A percentile compares a stretch with the other conserved stretches of the same genome.
phyloP scores from a whole-genome alignment of 164 flowering plant species.

The Aristolochia californica region DNA sequence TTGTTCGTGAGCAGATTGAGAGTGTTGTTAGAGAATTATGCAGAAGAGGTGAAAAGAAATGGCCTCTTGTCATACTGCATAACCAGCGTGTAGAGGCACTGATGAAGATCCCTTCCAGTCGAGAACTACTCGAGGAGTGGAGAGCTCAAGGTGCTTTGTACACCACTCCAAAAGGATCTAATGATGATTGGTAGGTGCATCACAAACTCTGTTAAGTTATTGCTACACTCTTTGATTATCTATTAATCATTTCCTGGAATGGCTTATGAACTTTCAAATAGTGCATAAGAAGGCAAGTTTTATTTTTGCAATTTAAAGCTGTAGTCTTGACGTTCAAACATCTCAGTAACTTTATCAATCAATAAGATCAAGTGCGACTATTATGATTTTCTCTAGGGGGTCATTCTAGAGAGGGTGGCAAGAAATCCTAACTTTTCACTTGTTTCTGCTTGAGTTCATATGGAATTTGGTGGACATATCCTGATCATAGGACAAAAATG shows the following conservation, averaged over 20 bases:
- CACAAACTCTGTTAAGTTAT: not conserved
- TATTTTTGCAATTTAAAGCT: no score
- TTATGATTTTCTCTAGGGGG: no score
- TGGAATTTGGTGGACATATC: no score
- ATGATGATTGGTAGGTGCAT: slow-evolving; percentile 84
- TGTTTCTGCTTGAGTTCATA: no score
- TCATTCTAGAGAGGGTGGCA: no score
- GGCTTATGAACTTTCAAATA: no score
- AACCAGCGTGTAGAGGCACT: slow-evolving; percentile 50
- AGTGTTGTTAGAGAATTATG: slow-evolving; percentile 63
- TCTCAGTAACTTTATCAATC: no score
- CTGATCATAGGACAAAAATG: no score
- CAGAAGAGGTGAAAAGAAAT: slow-evolving; percentile 34
- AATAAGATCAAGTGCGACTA: no score
- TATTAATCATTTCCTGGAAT: not conserved
- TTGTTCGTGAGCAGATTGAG: slow-evolving; percentile 53
- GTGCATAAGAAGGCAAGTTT: not conserved
- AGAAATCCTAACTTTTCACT: no score
- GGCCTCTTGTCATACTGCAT: slow-evolving; percentile 79
- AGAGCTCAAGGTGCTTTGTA: slow-evolving; percentile 44
- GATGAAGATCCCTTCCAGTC: slow-evolving; percentile 33
- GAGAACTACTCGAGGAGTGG: slow-evolving; percentile 62
- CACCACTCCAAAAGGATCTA: slow-evolving; percentile 80
- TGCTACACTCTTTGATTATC: not conserved
- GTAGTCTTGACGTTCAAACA: no score